Conservation (phyloP, 176 grass and related monocot genomes). For the Typha latifolia region DNA sequence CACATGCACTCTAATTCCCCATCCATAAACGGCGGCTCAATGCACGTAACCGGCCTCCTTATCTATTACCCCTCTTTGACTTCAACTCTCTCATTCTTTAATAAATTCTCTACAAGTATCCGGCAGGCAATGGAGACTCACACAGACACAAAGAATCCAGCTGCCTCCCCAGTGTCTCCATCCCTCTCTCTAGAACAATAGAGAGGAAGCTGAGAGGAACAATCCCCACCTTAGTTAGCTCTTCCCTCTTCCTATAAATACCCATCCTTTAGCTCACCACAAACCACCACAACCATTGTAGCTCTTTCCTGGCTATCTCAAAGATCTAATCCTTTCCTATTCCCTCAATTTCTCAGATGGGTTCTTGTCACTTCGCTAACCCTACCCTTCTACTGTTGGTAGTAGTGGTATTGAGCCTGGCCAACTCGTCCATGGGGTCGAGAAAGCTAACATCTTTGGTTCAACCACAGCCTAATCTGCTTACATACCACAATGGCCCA, state of each 20-base stretch:
- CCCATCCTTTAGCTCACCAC: background rate
- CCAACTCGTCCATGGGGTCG: background rate
- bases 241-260: background rate
- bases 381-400: background rate
- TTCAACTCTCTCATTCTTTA: background rate
- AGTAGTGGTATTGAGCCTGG: constrained; percentile 11
- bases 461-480: constrained; percentile 34
- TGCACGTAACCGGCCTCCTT: background rate
- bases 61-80: background rate
- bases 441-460: constrained; percentile 42
- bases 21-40: background rate
- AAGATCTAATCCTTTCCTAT: too few species aligned
- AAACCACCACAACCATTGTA: background rate
- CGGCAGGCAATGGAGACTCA: background rate
- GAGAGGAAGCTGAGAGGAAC: constrained; percentile 17
- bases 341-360: background rate
- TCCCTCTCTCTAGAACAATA: constrained; percentile 1
- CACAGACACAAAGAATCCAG: constrained; percentile 7
- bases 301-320: background rate
- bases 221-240: background rate
- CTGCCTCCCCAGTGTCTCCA: constrained; percentile 4
- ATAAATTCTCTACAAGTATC: background rate
- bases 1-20: constrained; percentile 2
- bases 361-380: constrained; percentile 1
- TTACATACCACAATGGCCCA: constrained; percentile 59